Evolutionary conservation across 2,329 filamentous ascomycete genomes (phyloP).

Genomic region (Calonectria henricotiae): DNA sequence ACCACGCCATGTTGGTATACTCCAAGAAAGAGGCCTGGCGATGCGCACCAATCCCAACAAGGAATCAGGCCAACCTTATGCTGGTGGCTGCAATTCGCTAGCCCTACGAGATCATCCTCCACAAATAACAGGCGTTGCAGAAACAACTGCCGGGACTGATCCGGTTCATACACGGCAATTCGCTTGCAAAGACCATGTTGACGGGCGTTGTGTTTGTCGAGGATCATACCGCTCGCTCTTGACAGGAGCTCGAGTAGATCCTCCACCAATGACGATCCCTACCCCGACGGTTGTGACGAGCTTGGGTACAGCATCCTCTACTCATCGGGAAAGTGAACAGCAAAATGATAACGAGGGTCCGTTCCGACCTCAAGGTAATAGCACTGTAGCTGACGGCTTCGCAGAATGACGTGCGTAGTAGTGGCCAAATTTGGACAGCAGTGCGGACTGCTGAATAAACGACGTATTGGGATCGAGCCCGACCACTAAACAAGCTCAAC

Average conservation of each 20-base stretch:
- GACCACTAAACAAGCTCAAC: neutral
- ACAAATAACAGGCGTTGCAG: neutral
- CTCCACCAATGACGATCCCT: slow-evolving; percentile 29
- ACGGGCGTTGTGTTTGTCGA: slow-evolving; percentile 39
- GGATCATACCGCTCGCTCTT: slow-evolving; percentile 42
- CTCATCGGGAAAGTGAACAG: neutral
- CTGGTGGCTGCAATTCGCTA: neutral
- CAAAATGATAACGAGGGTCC: neutral
- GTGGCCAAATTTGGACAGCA: neutral
- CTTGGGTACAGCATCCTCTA: neutral
- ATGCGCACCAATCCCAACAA: neutral
- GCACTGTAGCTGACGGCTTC: neutral
- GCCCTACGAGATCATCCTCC: neutral
- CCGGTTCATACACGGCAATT: slow-evolving; percentile 16
- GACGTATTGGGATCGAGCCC: neutral
- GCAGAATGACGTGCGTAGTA: neutral
- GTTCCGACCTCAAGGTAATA: neutral
- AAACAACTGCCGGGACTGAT: slow-evolving; percentile 25
- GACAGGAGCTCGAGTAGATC: slow-evolving; percentile 40
- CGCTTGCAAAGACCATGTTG: slow-evolving; percentile 36
- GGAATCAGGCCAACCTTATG: neutral
- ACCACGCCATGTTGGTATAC: neutral
- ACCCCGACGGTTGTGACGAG: neutral
- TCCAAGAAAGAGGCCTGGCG: neutral
- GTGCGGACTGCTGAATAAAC: neutral